These are phyloP conservation scores for peach (Prunus persica) DNA, from an alignment of 306 rosid species.

Conservation along the genomic window Prunus_persica_NCBIv2 NC_034014.1:24672501-24673000, in stretches of 20 bases:
- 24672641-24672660: slow-evolving; percentile 76
- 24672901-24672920: slow-evolving; percentile 75
- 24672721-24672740: slow-evolving; percentile 73
- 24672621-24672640: slow-evolving; percentile 71
- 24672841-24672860: slow-evolving; percentile 73
- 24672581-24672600: slow-evolving; percentile 73
- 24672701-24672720: slow-evolving; percentile 75
- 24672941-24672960: slow-evolving; percentile 66
- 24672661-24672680: slow-evolving; percentile 72
- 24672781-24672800: slow-evolving; percentile 73
- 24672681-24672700: slow-evolving; percentile 72
- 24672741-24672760: slow-evolving; percentile 82
- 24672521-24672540: slow-evolving; percentile 75
- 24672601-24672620: slow-evolving; percentile 86
- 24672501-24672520: slow-evolving; percentile 76
- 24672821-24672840: slow-evolving; percentile 66
- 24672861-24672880: slow-evolving; percentile 59
- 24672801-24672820: slow-evolving; percentile 60
- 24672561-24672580: slow-evolving; percentile 69
- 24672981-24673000: slow-evolving; percentile 77
- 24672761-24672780: slow-evolving; percentile 78
- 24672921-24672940: slow-evolving; percentile 60
- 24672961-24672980: slow-evolving; percentile 66
- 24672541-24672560: slow-evolving; percentile 68
- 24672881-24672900: slow-evolving; percentile 43